Conservation (phyloP, 306 rosid genomes). For the Cucumis cinereus region DNA sequence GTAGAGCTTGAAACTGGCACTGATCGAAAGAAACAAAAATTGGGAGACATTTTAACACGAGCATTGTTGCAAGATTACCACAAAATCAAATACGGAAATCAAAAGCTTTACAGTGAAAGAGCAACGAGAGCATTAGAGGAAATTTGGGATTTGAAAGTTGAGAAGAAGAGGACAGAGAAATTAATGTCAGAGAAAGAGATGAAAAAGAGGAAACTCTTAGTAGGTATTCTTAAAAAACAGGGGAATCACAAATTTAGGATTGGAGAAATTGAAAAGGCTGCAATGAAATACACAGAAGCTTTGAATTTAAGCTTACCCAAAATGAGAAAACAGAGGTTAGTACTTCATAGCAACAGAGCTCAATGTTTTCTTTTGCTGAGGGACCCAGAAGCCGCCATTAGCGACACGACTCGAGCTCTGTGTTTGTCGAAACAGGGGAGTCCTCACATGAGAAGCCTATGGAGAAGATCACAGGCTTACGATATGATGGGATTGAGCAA, state of each 20-base stretch:
- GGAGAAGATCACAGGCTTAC: slow-evolving; percentile 70
- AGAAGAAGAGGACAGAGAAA: slow-evolving; percentile 42
- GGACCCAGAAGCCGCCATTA: slow-evolving; percentile 37
- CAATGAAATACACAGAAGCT: slow-evolving; percentile 42
- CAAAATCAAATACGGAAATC: slow-evolving; percentile 41
- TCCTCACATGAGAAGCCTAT: slow-evolving; percentile 46
- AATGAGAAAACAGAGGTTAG: slow-evolving; percentile 38
- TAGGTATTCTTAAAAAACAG: slow-evolving; percentile 22
- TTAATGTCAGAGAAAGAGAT: slow-evolving; percentile 30
- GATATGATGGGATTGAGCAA: slow-evolving; percentile 38
- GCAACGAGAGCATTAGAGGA: slow-evolving; percentile 31
- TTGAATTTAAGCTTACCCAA: slow-evolving; percentile 30
- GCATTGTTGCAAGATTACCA: slow-evolving; percentile 46
- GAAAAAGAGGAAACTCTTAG: slow-evolving; percentile 27
- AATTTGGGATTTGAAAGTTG: slow-evolving; percentile 61
- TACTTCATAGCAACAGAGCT: slow-evolving; percentile 56
- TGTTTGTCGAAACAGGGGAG: slow-evolving; percentile 30
- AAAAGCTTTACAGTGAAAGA: slow-evolving; percentile 24
- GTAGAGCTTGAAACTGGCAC: slow-evolving; percentile 26
- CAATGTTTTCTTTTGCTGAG: slow-evolving; percentile 45
- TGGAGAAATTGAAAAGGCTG: slow-evolving; percentile 38
- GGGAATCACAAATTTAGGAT: slow-evolving; percentile 34
- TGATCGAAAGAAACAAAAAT: slow-evolving; percentile 9
- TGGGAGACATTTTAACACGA: slow-evolving; percentile 40
- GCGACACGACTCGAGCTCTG: slow-evolving; percentile 54